Evolutionary conservation across 352 stramenopile genomes (phyloP), one percentile per base, ranked within the genome.

Genomic region (Phytophthora sp.): DNA sequence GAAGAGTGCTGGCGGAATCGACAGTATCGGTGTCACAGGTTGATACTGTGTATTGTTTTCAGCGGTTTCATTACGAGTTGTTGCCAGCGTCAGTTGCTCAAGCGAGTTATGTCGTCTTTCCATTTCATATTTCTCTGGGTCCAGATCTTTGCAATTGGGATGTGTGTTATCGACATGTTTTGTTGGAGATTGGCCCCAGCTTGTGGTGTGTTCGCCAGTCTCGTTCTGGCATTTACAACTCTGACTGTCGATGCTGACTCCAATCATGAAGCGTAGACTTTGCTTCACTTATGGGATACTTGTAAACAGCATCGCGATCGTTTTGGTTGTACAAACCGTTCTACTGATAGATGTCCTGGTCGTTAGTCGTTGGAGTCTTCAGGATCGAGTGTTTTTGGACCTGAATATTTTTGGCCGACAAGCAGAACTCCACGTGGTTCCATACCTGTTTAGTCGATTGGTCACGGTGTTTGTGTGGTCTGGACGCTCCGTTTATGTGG

Each of bases 51-150:
- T 18, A 10, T 27, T 11, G 2, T 54, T 11, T 46, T 49, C 18
- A 37, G 43, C 17, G 54, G 31, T 0, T 17, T 62, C n/a, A 30
- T 42, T 15, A 18, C 20, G 30, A 54, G 43, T 18, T 62, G 54
- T 7, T 44, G 37, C 18, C 37, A 44, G 10, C 18, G 18, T 20
- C 37, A 44, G n/a, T 27, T 44, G 8, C 11, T 44, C 10, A 24
- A 26, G 8, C 23, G 37, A 8, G 26, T 43, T 9, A 13, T 43
- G 17, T 26, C 37, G 15, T 43, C 37, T 3, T 45, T 45, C 38
- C 38, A 45, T 20, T 45, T 45, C 20, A 2, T 28, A 20, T 45
- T 45, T 12, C 27, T 45, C 20, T 17, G 18, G 7, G 20, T 18
- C 20, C 38, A 45, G 15, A 28, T 45, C 12, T 3, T 45, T 27